These are phyloP conservation scores for Fusarium liriodendri DNA, from an alignment of 2,329 filamentous ascomycete species.

Conservation along the genomic window DNA sequence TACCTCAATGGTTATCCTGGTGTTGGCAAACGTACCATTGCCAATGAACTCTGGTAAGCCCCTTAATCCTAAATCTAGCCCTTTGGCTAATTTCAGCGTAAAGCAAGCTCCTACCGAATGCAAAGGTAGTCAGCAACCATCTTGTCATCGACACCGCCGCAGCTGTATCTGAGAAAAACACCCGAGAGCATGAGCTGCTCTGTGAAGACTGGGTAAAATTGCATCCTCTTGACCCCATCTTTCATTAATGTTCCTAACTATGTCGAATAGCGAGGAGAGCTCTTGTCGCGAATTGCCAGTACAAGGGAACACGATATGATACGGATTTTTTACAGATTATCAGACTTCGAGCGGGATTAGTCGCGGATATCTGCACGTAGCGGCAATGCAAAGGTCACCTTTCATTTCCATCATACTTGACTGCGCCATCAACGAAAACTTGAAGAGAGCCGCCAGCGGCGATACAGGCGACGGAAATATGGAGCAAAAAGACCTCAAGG, in stretches of 20 bases:
- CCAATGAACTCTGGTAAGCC: neutral
- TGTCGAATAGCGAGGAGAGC: neutral
- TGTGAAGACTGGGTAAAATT: neutral
- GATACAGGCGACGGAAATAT: neutral
- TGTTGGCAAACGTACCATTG: slow-evolving; percentile 4
- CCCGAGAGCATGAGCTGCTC: neutral
- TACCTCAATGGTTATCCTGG: slow-evolving; percentile 12
- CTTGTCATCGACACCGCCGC: neutral
- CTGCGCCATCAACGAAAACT: neutral
- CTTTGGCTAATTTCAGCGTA: neutral
- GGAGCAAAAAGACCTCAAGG: neutral
- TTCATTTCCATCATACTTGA: neutral
- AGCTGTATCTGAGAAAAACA: neutral
- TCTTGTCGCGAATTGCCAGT: neutral
- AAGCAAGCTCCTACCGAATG: neutral
- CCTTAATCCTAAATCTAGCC: no score
- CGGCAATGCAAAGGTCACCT: neutral
- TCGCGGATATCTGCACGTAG: neutral
- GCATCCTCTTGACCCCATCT: no score
- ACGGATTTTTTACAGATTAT: neutral
- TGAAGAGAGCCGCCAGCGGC: neutral
- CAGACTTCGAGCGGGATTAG: neutral
- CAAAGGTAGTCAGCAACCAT: neutral
- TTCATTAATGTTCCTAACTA: no score
- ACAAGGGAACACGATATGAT: neutral